Base-by-base conservation (phyloP, 1,284 basidiomycete species). In the Heterobasidion occidentale region DNA sequence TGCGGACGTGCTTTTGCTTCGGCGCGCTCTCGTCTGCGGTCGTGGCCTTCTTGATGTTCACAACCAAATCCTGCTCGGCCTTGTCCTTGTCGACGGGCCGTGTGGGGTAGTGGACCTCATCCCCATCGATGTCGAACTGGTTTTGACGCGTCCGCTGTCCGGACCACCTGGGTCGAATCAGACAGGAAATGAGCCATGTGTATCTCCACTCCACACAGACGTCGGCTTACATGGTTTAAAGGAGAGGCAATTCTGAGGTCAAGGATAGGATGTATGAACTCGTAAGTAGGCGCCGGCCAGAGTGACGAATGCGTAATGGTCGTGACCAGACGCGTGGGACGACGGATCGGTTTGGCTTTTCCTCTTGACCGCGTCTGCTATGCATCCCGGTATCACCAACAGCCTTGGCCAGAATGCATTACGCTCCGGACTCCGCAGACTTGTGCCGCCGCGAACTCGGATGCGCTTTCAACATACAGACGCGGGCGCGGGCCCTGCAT, bases 1-100 rank as follows among this genome's bases (percentile, higher is more conserved):
- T 96, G 69, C 94, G 84, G 65, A 98, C 94, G 68, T 98, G 94
- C 70, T 98, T 98, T 79, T 97, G 94, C 73, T 98, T 97, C 56
- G 90, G 92, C 4, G 94, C 94, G 46, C 83, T 84, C 75, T 97
- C 94, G 53, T 98, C 94, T 46, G 92, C 77, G 67, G 84, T 94
- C 2, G 94, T 97, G 2, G 94, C 95, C 71, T 98, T 98, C 80
- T 98, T 98, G 71, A 98, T 95, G 68, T 95, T 94, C 50, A 94
- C 78, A 4, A 86, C 85, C 19, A 98, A 83, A 70, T 98, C 95
- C 54, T 86, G 79, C 70, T 98, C 94, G 51, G 92, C 93, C 78
- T 94, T 96, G 68, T 97, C 94, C 77, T 91, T 94, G 77, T 98
- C 94, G 34, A 98, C 94, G 17, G 94, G 94, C 58, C 94, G 83